phyloP scores from a whole-genome alignment of 192 early-diverging fungal species.

The Linnemannia exigua region DNA sequence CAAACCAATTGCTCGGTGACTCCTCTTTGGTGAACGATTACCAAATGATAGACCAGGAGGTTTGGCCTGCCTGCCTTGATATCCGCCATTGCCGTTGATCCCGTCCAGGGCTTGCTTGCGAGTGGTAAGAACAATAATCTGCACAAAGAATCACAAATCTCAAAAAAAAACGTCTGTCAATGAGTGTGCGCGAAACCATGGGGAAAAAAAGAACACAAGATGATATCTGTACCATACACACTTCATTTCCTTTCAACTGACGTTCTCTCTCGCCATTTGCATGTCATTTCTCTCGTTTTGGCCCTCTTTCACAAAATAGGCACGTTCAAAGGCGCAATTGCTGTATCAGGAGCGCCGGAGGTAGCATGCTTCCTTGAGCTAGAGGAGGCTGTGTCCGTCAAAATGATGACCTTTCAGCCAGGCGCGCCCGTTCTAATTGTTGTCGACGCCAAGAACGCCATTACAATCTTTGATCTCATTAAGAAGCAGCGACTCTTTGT shows the following conservation, averaged over 20 bases:
- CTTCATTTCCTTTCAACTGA: background rate
- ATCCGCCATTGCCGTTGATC: conserved; percentile 64
- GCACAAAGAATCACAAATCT: background rate
- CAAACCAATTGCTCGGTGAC: background rate
- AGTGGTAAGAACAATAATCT: conserved; percentile 60
- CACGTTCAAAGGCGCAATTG: conserved; percentile 56
- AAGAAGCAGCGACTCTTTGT: conserved; percentile 50
- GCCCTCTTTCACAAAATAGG: conserved; percentile 27
- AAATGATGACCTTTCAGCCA: conserved; percentile 65
- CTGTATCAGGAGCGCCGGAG: conserved; percentile 62
- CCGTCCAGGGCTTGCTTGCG: conserved; percentile 68
- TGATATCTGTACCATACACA: background rate
- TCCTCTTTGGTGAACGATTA: background rate
- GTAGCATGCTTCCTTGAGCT: conserved; percentile 35
- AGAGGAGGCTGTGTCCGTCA: conserved; percentile 54
- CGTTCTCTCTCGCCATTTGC: background rate
- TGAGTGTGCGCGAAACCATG: background rate
- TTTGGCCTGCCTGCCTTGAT: conserved; percentile 59
- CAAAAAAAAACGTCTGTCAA: too few relatives aligned
- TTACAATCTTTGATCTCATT: conserved; percentile 67
- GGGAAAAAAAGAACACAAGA: background rate
- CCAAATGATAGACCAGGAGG: conserved; percentile 22
- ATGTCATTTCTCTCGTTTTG: background rate
- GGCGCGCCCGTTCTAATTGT: conserved; percentile 65
- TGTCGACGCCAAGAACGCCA: conserved; percentile 59